Evolutionary conservation across 1,284 basidiomycete genomes (phyloP), one percentile per base, ranked within the genome.

Genomic region (Fomitopsis palustris): DNA sequence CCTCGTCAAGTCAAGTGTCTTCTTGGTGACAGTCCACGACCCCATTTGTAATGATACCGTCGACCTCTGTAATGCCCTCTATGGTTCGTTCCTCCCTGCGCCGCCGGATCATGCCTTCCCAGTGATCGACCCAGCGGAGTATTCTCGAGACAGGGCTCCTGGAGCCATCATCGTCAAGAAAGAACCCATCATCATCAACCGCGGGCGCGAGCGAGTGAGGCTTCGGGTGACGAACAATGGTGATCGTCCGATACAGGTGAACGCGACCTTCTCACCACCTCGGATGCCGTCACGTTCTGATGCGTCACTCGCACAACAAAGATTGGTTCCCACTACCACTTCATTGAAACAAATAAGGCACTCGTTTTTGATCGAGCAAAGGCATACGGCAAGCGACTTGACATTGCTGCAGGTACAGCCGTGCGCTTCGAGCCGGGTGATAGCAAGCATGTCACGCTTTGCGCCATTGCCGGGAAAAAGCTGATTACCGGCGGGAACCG

Each of bases 351-450:
- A 16, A 99, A 99, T 75, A 75, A 85, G 1, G 78, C 83, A 0
- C 82, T 99, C 7, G 78, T 79, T 2, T 98, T 99, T 67, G 95
- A 98, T 74, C 87, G 97, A 16, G 75, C 76, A 1, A 80, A 85
- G 57, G 85, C 95, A 0, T 90, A 96, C 61, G 93, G 92, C 4
- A 95, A 86, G 68, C 84, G 92, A 17, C 85, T 99, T 3, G 95
- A 99, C 72, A 96, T 98, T 54, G 79, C 95, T 0, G 90, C 97
- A 0, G 96, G 95, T 7, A 98, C 95, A 0, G 96, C 97, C 1
- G 92, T 98, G 5, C 87, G 97, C 19, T 99, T 99, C 71, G 97
- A 99, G 71, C 96, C 97, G 0, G 95, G 95, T 8, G 94, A 97
- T 68, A 73, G 76, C 29, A 95, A 95, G 76, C 88, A 90, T 0